Evolutionary conservation across 495 filamentous ascomycete genomes (phyloP).

Genomic region (Usnea hakonensis): DNA sequence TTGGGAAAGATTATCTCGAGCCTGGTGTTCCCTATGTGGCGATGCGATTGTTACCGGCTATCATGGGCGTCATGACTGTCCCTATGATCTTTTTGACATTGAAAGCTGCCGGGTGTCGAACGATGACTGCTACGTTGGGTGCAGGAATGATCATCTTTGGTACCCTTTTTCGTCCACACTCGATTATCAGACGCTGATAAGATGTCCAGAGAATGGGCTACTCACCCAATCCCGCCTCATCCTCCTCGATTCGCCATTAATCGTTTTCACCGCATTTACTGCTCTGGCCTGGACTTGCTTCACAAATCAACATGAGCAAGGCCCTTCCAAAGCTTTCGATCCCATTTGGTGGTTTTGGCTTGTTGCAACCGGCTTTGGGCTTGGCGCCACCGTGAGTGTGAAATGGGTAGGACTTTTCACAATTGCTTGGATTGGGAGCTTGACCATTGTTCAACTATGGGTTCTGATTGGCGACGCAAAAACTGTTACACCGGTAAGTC

Average conservation of each 20-base stretch:
- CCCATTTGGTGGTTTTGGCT: slow-evolving; percentile 98
- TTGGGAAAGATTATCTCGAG: slow-evolving; percentile 96
- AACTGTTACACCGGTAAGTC: slow-evolving; percentile 64
- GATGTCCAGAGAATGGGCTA: slow-evolving; percentile 73
- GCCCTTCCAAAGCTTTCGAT: slow-evolving; percentile 75
- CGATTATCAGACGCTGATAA: slow-evolving; percentile 3
- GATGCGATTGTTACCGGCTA: slow-evolving; percentile 87
- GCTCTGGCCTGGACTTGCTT: slow-evolving; percentile 87
- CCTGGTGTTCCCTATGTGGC: slow-evolving; percentile 94
- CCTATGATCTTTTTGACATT: slow-evolving; percentile 91
- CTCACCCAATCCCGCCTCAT: slow-evolving; percentile 92
- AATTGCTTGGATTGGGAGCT: slow-evolving; percentile 91
- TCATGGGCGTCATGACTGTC: slow-evolving; percentile 77
- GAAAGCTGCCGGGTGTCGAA: slow-evolving; percentile 84
- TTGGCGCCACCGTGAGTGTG: slow-evolving; percentile 89
- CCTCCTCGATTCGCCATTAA: slow-evolving; percentile 87
- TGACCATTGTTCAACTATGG: slow-evolving; percentile 91
- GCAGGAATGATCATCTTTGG: slow-evolving; percentile 84
- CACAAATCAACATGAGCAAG: slow-evolving; percentile 93
- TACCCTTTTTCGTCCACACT: slow-evolving; percentile 35
- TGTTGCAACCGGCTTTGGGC: slow-evolving; percentile 69
- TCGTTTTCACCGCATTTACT: slow-evolving; percentile 89
- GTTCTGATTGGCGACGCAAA: slow-evolving; percentile 81
- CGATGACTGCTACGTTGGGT: slow-evolving; percentile 71
- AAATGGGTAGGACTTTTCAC: slow-evolving; percentile 99